Evolutionary conservation across 179 eudicot species (phyloP).

Genomic region (Camellia oleifera): DNA sequence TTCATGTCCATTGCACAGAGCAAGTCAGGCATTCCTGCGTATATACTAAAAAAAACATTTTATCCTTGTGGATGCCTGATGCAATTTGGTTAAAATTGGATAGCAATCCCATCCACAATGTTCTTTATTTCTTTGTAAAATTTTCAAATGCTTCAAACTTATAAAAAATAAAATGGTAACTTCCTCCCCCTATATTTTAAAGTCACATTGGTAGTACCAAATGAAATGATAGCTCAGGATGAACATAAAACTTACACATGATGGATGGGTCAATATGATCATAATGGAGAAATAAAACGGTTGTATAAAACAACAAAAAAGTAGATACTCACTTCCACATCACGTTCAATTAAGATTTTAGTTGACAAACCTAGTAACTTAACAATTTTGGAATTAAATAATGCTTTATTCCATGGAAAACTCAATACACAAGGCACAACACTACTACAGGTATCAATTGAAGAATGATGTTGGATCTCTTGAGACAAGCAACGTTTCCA

Average conservation of each 20-base stretch:
- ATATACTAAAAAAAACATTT: neutral
- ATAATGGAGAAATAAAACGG: neutral
- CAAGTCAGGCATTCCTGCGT: neutral
- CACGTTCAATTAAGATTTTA: neutral
- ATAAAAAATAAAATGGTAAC: neutral
- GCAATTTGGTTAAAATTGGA: conserved; percentile 1
- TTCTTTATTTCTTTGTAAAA: neutral
- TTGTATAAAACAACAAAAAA: neutral
- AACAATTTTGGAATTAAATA: conserved; percentile 4
- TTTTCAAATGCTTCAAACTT: neutral
- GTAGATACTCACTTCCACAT: neutral
- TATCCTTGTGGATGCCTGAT: neutral
- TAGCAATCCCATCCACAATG: neutral
- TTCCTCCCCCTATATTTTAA: neutral
- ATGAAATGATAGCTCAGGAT: neutral
- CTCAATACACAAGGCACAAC: conserved; percentile 8
- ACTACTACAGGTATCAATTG: conserved; percentile 4
- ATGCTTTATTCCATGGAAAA: conserved; percentile 19
- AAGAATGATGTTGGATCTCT: conserved; percentile 9
- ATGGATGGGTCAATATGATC: neutral
- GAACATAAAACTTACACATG: neutral
- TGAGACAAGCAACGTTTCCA: neutral
- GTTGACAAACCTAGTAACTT: neutral
- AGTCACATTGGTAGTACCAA: neutral
- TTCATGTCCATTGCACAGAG: neutral